Conservation (phyloP, 2,329 filamentous ascomycete genomes). For the Colletotrichum theobromicola region DNA sequence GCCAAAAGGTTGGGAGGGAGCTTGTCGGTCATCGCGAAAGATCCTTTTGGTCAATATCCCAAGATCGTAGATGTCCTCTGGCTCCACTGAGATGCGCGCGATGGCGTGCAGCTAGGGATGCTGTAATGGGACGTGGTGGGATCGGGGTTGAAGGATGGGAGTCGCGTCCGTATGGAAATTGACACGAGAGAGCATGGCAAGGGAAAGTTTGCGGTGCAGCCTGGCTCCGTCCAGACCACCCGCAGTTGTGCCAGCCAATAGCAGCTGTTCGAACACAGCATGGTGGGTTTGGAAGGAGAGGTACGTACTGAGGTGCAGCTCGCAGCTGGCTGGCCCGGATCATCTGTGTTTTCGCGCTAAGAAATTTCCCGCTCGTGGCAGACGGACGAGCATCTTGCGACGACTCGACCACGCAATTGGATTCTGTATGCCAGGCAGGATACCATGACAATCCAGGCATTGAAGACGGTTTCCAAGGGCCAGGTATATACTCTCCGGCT, state of each 20-base stretch:
- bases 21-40: conserved; percentile 85
- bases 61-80: background rate
- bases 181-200: conserved; percentile 4
- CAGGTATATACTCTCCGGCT: conserved; percentile 45
- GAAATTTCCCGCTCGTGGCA: conserved; percentile 14
- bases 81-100: background rate
- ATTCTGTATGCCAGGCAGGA: conserved; percentile 7
- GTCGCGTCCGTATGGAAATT: conserved; percentile 12
- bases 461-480: conserved; percentile 57
- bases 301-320: conserved; percentile 13
- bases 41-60: background rate
- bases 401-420: background rate
- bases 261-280: background rate
- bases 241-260: conserved; percentile 4
- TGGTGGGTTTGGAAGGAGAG: background rate
- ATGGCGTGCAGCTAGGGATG: background rate
- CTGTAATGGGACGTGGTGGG: background rate
- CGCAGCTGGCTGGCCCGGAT: background rate
- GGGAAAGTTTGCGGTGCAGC: conserved; percentile 18
- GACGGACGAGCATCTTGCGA: conserved; percentile 3
- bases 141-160: background rate
- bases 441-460: conserved; percentile 59
- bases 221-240: background rate
- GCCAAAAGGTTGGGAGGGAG: conserved; percentile 90
- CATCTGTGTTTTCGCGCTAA: conserved; percentile 15